A percentile compares a stretch with the other conserved stretches of the same genome.
These are phyloP conservation scores for Porphyrellus cyaneotinctus DNA, from an alignment of 768 basidiomycete genomes.

Conservation along the genomic window DNA sequence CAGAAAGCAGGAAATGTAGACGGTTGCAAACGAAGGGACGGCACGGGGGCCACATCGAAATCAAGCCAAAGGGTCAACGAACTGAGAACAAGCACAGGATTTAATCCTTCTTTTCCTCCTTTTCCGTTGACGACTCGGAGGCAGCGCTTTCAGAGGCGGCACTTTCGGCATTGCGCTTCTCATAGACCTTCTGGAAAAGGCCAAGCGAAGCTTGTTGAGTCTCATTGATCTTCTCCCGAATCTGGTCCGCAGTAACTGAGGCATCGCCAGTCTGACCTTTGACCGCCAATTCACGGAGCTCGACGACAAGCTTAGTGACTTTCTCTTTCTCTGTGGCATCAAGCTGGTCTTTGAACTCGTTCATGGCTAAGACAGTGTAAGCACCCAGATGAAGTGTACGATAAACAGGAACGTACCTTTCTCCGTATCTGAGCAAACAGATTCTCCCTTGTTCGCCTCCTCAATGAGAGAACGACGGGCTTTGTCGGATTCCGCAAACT, in stretches of 20 bases:
- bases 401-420: conserved; percentile 55
- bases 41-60: conserved; percentile 11
- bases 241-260: conserved; percentile 74
- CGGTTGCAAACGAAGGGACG: conserved; percentile 27
- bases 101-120: conserved; percentile 86
- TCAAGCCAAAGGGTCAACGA: conserved; percentile 5
- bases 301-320: conserved; percentile 78
- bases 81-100: neutral
- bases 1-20: neutral
- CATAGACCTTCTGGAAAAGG: conserved; percentile 97
- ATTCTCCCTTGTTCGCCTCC: conserved; percentile 95
- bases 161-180: conserved; percentile 82
- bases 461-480: conserved; percentile 84
- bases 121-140: conserved; percentile 41
- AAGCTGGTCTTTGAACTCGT: conserved; percentile 96
- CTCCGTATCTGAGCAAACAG: conserved; percentile 91
- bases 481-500: conserved; percentile 92
- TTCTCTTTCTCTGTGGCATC: conserved; percentile 92
- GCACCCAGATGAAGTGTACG: neutral
- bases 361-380: conserved; percentile 60
- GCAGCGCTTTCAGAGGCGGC: conserved; percentile 53
- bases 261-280: conserved; percentile 89
- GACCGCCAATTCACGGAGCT: conserved; percentile 83
- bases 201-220: conserved; percentile 93
- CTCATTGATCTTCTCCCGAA: conserved; percentile 90